A percentile compares a stretch with the other conserved stretches of the same genome.
Conservation (phyloP, 768 basidiomycete genomes). For the Collybiopsis luxurians region DNA sequence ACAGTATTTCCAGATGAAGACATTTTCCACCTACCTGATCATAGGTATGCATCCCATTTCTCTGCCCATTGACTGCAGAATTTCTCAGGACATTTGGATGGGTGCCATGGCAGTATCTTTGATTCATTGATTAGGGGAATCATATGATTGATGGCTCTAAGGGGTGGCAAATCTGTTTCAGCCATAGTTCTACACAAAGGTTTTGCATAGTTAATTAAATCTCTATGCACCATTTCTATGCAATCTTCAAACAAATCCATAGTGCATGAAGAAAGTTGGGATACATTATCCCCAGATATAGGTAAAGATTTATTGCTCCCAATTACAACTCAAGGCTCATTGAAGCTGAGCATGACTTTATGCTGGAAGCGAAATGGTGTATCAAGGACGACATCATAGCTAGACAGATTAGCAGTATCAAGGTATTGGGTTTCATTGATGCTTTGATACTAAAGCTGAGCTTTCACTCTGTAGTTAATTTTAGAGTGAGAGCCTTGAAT, state of each 20-base stretch:
- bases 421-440: conserved; percentile 21
- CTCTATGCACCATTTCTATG: conserved; percentile 8
- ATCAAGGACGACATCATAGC: conserved; percentile 37
- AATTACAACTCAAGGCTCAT: conserved; percentile 17
- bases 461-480: conserved; percentile 16
- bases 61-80: conserved; percentile 16
- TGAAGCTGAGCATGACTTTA: conserved; percentile 23
- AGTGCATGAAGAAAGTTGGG: conserved; percentile 9
- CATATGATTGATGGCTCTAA: conserved; percentile 25
- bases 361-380: conserved; percentile 33
- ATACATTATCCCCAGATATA: conserved; percentile 14
- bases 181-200: conserved; percentile 10
- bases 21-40: conserved; percentile 24
- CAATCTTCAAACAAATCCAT: conserved; percentile 10
- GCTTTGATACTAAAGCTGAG: conserved; percentile 9
- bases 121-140: conserved; percentile 25
- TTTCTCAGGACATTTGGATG: conserved; percentile 21
- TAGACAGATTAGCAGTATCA: conserved; percentile 34
- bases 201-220: conserved; percentile 11
- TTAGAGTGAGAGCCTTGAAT: conserved; percentile 24
- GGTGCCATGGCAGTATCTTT: conserved; percentile 14
- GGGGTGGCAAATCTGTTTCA: conserved; percentile 18
- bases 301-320: conserved; percentile 11
- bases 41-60: conserved; percentile 20
- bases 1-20: conserved; percentile 1